Percentiles rank a stretch among this genome's conserved stretches.
These are phyloP conservation scores for Aspergillus incahuasiensis DNA, from an alignment of 495 filamentous ascomycete species.

Conservation along the genomic window DNA sequence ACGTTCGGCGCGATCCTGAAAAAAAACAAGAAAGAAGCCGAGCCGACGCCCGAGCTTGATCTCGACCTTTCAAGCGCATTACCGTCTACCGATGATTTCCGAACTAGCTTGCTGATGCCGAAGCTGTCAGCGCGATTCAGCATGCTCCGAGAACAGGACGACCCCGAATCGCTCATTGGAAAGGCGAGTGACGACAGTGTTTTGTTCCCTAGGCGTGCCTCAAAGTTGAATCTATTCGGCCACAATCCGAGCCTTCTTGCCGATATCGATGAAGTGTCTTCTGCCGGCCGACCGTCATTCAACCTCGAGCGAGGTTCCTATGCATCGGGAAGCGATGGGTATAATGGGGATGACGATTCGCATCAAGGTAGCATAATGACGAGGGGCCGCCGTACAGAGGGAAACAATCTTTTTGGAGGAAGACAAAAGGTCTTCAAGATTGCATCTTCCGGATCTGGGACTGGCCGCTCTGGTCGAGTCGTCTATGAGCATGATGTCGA, in stretches of 20 bases:
- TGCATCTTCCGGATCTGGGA: slow-evolving; percentile 40
- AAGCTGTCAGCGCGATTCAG: slow-evolving; percentile 93
- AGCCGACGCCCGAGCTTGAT: slow-evolving; percentile 57
- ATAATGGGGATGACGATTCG: slow-evolving; percentile 66
- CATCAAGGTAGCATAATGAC: slow-evolving; percentile 72
- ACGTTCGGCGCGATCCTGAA: slow-evolving; percentile 16
- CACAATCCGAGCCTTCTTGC: slow-evolving; percentile 53
- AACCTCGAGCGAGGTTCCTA: slow-evolving; percentile 48
- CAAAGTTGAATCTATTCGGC: slow-evolving; percentile 56
- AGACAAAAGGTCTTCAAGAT: slow-evolving; percentile 96
- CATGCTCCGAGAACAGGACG: slow-evolving; percentile 91
- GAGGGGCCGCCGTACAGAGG: slow-evolving; percentile 77
- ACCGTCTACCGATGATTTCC: slow-evolving; percentile 82
- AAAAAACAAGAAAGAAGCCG: slow-evolving; percentile 42
- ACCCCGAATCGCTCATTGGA: slow-evolving; percentile 78
- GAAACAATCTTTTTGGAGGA: slow-evolving; percentile 92
- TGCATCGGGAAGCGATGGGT: slow-evolving; percentile 48
- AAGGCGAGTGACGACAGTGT: slow-evolving; percentile 95
- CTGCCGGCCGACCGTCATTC: slow-evolving; percentile 58
- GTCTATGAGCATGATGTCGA: slow-evolving; percentile 85
- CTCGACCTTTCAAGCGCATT: slow-evolving; percentile 70
- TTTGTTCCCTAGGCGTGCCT: slow-evolving; percentile 74
- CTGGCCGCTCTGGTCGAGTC: slow-evolving; percentile 57
- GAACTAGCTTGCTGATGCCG: slow-evolving; percentile 95
- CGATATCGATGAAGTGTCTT: slow-evolving; percentile 86